These are phyloP conservation scores for Fusarium sp. DNA, from an alignment of 2,329 filamentous ascomycete species.

Conservation along the genomic window DNA sequence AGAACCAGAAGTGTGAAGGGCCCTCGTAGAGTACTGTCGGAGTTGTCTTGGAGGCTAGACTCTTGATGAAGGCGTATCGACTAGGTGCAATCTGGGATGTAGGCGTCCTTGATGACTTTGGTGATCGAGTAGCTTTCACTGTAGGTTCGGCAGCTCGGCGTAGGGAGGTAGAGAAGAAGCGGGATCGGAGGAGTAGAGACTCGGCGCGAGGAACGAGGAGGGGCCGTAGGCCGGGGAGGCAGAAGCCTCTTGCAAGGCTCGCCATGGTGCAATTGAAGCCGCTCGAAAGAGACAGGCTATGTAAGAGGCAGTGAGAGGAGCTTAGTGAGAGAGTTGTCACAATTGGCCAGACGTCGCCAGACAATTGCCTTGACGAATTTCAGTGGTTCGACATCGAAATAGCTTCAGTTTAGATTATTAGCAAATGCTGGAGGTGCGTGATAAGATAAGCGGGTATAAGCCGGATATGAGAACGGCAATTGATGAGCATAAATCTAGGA, in stretches of 20 bases:
- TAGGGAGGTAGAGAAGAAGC: slow-evolving; percentile 49
- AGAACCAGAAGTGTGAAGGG: slow-evolving; percentile 72
- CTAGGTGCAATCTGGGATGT: slow-evolving; percentile 42
- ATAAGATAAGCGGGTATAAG: slow-evolving; percentile 7
- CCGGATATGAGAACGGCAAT: not conserved
- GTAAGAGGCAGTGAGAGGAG: too few relatives aligned
- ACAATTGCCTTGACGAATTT: not conserved
- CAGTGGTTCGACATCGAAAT: slow-evolving; percentile 1
- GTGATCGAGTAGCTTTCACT: slow-evolving; percentile 32
- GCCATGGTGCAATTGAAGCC: slow-evolving; percentile 43
- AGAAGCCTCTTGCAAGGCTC: slow-evolving; percentile 49
- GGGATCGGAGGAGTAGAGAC: slow-evolving; percentile 39
- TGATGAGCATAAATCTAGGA: not conserved
- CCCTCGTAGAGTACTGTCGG: slow-evolving; percentile 73
- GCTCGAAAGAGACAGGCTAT: not conserved
- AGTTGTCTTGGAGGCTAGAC: slow-evolving; percentile 66
- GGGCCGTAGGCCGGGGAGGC: slow-evolving; percentile 45
- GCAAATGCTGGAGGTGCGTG: not conserved
- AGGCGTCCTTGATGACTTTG: slow-evolving; percentile 22
- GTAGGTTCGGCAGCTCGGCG: slow-evolving; percentile 35
- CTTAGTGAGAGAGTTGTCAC: not conserved
- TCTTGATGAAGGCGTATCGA: slow-evolving; percentile 63
- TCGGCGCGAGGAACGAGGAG: slow-evolving; percentile 42
- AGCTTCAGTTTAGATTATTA: slow-evolving; percentile 1
- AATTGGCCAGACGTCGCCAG: slow-evolving; percentile 14